Percentiles rank a stretch among this genome's conserved stretches.
phyloP scores from a whole-genome alignment of 2,329 filamentous ascomycete species.

The Epicoccum nigrum region DNA sequence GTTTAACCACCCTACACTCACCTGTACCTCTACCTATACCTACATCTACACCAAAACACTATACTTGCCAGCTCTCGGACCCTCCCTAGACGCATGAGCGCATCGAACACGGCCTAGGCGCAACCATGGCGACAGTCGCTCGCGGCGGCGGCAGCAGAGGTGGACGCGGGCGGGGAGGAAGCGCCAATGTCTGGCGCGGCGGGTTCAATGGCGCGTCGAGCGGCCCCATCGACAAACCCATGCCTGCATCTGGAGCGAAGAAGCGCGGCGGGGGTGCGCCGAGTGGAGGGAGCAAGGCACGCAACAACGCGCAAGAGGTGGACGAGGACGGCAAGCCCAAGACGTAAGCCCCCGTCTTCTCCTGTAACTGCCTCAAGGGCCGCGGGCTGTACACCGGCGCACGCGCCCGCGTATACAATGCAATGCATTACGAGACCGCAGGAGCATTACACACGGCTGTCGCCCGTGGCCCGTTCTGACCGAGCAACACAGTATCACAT shows the following conservation, averaged over 20 bases:
- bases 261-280: constrained; percentile 16
- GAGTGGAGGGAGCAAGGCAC: constrained; percentile 1
- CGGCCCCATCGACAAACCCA: constrained; percentile 7
- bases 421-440: constrained; percentile 3
- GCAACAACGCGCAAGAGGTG: constrained; percentile 6
- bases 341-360: constrained; percentile 14
- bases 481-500: constrained; percentile 12
- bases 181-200: constrained; percentile 20
- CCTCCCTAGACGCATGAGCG: constrained; percentile 17
- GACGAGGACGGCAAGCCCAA: constrained; percentile 7
- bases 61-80: not conserved
- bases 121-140: constrained; percentile 38
- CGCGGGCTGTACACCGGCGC: not conserved
- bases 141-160: constrained; percentile 31
- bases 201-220: constrained; percentile 21
- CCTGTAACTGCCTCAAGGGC: constrained; percentile 2
- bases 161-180: constrained; percentile 26
- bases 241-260: constrained; percentile 7
- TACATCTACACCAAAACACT: too few relatives aligned
- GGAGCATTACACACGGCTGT: constrained; percentile 10
- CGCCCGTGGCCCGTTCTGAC: constrained; percentile 35
- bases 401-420: not conserved
- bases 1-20: not conserved
- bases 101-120: constrained; percentile 19
- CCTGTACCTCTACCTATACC: too few relatives aligned